Conservation (phyloP, 306 rosid species). For the Sicyos edulis region DNA sequence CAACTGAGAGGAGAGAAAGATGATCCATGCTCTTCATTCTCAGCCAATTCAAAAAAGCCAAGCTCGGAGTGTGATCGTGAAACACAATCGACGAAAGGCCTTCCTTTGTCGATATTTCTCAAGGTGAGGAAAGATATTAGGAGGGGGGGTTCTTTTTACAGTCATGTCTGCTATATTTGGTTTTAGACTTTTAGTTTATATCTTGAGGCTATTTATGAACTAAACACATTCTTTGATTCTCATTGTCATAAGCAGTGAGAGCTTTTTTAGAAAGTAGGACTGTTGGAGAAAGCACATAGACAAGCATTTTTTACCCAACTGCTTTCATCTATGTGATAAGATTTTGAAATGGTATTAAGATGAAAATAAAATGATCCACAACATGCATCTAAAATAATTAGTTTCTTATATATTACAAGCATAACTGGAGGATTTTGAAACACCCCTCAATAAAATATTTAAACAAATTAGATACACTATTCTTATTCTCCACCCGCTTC, state of each 20-base stretch:
- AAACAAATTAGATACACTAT: constrained; percentile 18
- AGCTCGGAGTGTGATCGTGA: not conserved
- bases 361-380: not conserved
- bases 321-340: not conserved
- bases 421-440: constrained; percentile 15
- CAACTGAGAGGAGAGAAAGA: not conserved
- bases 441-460: not conserved
- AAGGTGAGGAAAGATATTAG: not conserved
- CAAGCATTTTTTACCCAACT: not conserved
- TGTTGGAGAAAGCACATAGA: not conserved
- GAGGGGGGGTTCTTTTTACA: constrained; percentile 3
- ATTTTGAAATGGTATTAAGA: not conserved
- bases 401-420: constrained; percentile 4
- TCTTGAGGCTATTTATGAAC: not conserved
- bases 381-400: constrained; percentile 10
- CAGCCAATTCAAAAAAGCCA: not conserved
- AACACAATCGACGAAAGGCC: not conserved
- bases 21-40: not conserved
- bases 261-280: not conserved
- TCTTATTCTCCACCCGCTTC: constrained; percentile 16
- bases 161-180: not conserved
- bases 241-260: not conserved
- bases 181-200: not conserved
- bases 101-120: not conserved
- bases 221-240: not conserved